Evolutionary conservation across 2,329 filamentous ascomycete species (phyloP), one percentile per base, ranked within the genome.

Genomic region (Coniochaeta ligniaria): DNA sequence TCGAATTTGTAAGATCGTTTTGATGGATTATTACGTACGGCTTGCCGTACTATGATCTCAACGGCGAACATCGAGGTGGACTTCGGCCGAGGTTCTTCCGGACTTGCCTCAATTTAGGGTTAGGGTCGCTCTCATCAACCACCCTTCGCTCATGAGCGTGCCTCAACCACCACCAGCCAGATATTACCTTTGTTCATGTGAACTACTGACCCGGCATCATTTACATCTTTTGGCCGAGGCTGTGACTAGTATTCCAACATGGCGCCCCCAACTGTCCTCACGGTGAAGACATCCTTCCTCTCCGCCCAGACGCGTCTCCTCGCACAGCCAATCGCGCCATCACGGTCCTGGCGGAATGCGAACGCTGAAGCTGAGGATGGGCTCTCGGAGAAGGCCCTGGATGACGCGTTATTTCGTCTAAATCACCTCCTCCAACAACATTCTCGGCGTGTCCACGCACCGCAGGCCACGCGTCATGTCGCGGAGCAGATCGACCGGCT

Each of bases 401-500:
- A 86, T 65, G 83, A 87, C 63, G 83, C 79, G 14, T 70, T 88
- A 5, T 75, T 77, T 64, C 79, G 79, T 45, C 76, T 90, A 14
- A 89, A 90, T 69, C 81, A 85, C 62, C 74, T 79, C 17, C 74
- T 91, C 16, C 81, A 83, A 64, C 85, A 88, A 65, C 89, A 92
- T 70, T 81, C 81, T 33, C 83, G 83, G 38, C 81, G 85, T 60
- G 85, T 85, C 6, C 90, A 90, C 70, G 81, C 85, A 17, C 82
- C 86, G 0, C 86, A 89, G 66, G 86, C 88, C n/a, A 84, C 82
- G 58, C 82, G 88, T 38, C 86, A 90, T 67, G 82, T 91, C 20
- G 87, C 88, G 1, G 87, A 90, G 75, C 88, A 92, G 74, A 85
- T 92, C 47, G 86, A 90, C 72, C 73, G 74, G 56, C 74, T 89